Base-by-base conservation (phyloP, 306 rosid genomes). In the Argentina anserina region DNA sequence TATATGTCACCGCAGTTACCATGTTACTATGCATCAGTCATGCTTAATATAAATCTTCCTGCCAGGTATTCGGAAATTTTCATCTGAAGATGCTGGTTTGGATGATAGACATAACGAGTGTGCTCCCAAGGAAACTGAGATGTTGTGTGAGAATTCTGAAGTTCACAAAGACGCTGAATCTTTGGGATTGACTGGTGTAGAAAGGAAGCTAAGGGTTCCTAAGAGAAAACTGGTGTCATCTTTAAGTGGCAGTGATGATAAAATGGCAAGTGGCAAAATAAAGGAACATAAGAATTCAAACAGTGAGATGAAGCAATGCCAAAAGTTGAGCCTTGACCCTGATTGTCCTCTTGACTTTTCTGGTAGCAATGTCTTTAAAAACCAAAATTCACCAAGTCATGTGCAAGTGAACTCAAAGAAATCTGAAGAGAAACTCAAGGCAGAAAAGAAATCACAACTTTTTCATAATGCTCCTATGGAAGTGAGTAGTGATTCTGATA, bases 141-240 rank as follows among this genome's bases (percentile, higher is more conserved):
- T 4, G 10, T 12, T 31, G 6, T 60, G 66, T 33, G 41, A 17
- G 41, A 31, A 31, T 6, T 33, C 66, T 15, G 23, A 31, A 29
- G 33, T 31, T 1, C 66, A 60, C 18, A 33, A 60, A 17, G 41
- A 33, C 66, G 33, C 66, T 15, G 66, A 9, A 18, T 60, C 66
- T 15, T 31, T 33, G 40, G 23, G 40, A 31, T 3, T 60, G 65
- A 31, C 41, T 31, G 66, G 66, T 60, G 6, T 31, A 60, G 66
- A 70, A 40, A 23, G 26, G 20, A 29, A 46, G 20, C 58, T 25
- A n/a, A 56, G 39, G 33, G 33, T 70, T 29, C 78, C n/a, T 37
- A 82, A 78, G 76, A 75, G 82, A 78, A 78, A 59, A 65, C 61
- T 33, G 34, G 14, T 29, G 41, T 70, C 77, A 25, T 23, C 53